Base-by-base conservation (phyloP, 805 yeast genomes). In the Saturnispora dispora region DNA sequence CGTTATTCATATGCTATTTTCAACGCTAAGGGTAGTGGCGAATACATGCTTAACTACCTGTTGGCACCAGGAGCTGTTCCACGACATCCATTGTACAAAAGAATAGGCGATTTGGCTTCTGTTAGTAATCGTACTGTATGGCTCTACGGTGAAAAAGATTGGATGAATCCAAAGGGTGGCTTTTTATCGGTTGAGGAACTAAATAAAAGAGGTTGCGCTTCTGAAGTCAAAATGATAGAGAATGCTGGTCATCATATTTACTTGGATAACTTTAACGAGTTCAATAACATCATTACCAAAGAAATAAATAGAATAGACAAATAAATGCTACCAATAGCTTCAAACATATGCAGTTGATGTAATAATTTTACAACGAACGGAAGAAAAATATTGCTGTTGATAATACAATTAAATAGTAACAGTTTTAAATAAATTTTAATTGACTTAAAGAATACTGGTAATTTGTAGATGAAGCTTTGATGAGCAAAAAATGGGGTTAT, bases 1-100 rank as follows among this genome's bases (percentile, higher is more conserved):
- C 72, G 74, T 57, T 93, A 93, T 64, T 72, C 91, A 0, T 90
- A 91, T 66, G 78, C 82, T 4, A 87, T 90, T 11, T 93, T 93
- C 72, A 86, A 83, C 57, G 83, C 87, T 7, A 78, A 74, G 3
- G 99, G 99, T 0, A 86, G 95, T 0, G 98, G 98, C 6, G 99
- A 91, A 68, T 91, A 91, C 64, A 82, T 91, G 73, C 71, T 93
- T 57, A 85, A 88, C 57, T 85, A 84, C 61, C 71, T 89, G 18
- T 69, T 91, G 23, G 90, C 88, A 0, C 95, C 96, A 6, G 99
- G 98, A 3, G 98, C 96, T 0, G 79, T 80, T 46, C 95, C 97
- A 1, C 72, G 96, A 55, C 70, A 76, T 58, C 95, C 98, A 1
- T 69, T 91, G 49, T 65, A 73, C 3, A 67, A 71, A 42, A 65